Evolutionary conservation across 331 rosid genomes (phyloP), one percentile per base, ranked within the genome.

Genomic region (Pyrus hybrid): DNA sequence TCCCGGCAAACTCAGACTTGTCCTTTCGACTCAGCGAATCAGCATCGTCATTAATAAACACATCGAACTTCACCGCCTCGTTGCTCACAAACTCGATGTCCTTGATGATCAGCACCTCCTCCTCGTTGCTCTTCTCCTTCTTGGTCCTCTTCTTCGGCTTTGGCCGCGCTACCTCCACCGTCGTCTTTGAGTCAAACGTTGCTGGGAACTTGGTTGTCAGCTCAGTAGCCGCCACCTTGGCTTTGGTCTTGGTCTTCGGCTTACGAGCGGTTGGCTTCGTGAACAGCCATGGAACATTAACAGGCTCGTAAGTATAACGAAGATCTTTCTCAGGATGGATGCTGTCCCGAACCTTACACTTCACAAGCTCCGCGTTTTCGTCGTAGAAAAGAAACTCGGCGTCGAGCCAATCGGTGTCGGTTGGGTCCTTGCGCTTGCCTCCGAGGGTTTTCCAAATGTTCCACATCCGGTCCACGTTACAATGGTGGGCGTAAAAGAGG

Each of bases 401-500:
- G 30, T 91, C 64, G 6, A 93, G 85, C 90, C 91, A 93, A 60
- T 93, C 93, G 0, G 83, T 11, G 65, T 87, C 85, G 8, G 54
- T 47, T 0, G 54, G 54, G 2, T 81, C 77, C 14, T 83, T 56
- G 74, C 91, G 88, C 17, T 21, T 74, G 37, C 96, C 88, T 1
- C 92, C 93, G 73, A 32, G 54, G 54, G 54, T 47, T 47, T 47
- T 47, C 54, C 54, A 47, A 47, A 47, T 16, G 54, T 47, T 47
- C 98, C 97, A 93, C 76, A 93, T 2, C 28, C 98, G 85, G 57
- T 93, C 98, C 2, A 93, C 21, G 64, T 93, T 93, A 7, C 97
- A 73, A 43, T 91, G 97, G 76, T 93, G 94, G 43, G 85, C 45
- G 29, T 4, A 93, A 54, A 93, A 93, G 22, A 93, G 80, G 4